Conservation (phyloP, 2,329 filamentous ascomycete genomes). For the Exophiala aquamarina region DNA sequence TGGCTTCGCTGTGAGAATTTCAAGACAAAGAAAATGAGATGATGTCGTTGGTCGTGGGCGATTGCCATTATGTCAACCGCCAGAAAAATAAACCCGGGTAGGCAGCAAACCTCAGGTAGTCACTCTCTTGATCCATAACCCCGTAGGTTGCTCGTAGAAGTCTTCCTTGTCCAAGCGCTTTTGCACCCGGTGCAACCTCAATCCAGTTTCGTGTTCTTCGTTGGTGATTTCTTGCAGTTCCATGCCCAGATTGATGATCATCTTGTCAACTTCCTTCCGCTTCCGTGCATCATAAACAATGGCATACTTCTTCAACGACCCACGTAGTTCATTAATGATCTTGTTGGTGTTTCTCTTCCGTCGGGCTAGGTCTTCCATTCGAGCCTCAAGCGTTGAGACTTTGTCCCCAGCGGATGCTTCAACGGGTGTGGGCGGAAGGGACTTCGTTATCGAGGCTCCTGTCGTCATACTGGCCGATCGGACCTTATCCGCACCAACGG, state of each 20-base stretch:
- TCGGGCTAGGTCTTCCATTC: constrained; percentile 64
- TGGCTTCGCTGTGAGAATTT: no score
- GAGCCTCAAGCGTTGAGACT: constrained; percentile 65
- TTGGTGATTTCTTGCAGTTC: constrained; percentile 72
- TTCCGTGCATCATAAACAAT: constrained; percentile 66
- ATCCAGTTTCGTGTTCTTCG: constrained; percentile 75
- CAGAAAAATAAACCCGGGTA: neutral
- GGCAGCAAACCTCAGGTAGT: constrained; percentile 54
- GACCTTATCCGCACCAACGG: constrained; percentile 17
- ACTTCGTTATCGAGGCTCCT: constrained; percentile 48
- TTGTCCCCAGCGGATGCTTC: constrained; percentile 63
- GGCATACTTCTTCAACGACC: constrained; percentile 72
- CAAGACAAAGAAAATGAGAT: no score
- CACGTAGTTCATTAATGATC: constrained; percentile 74
- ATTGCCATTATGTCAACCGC: neutral
- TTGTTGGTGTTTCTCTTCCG: constrained; percentile 70
- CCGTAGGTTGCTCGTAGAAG: constrained; percentile 55
- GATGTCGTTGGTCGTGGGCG: no score
- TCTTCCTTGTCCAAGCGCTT: constrained; percentile 70
- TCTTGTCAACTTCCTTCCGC: constrained; percentile 56
- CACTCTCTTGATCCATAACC: constrained; percentile 76
- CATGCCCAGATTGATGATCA: constrained; percentile 63
- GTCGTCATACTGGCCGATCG: constrained; percentile 21
- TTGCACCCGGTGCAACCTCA: constrained; percentile 72
- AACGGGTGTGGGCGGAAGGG: constrained; percentile 61